Base-by-base conservation (phyloP, 2,329 filamentous ascomycete species). In the Neopestalotiopsis sp. region DNA sequence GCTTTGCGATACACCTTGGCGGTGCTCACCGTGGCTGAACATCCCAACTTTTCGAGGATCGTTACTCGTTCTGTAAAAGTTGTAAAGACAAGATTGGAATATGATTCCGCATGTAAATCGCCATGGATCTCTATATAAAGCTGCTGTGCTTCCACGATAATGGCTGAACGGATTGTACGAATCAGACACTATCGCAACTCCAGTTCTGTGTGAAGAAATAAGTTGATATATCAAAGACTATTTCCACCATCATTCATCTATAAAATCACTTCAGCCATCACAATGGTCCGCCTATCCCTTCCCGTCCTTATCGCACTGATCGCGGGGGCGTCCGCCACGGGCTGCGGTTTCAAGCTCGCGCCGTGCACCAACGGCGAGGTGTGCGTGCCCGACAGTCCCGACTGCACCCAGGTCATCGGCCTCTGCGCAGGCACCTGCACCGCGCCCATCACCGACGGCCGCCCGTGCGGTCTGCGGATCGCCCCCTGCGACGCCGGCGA, bases 271-370 rank as follows among this genome's bases (percentile, higher is more conserved):
- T 5, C 2, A 24, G 14, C 28, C 7, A 17, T 28, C 28, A 32
- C 10, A n/a, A 59, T 59, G 57, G 24, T 59, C 6, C 24, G 24
- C 10, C 30, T 59, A 10, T 32, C 30, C n/a, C 30, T 59, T 59
- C 57, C 30, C 14, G 24, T 59, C 28, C 7, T 59, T 12, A 28
- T 59, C 57, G 20, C 57, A 59, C 57, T 59, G 28, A 13, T 59
- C 4, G 30, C 57, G 24, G 17, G 24, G 6, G 30, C 57, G 2
- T 59, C 57, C 1, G 57, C 57, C 10, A 59, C 24, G 17, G 30
- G 57, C 30, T 59, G 57, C 57, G 57, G 57, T 12, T 59, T 30
- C 24, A 59, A 59, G 20, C 57, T 59, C 13, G 57, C 57, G 5
- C 57, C 57, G 24, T 59, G 57, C 57, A 14, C 57, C 24, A 5